Percentiles rank a stretch among this genome's conserved stretches.
Conservation (phyloP, 208 protist genomes). For the Novymonas esmeraldas region DNA sequence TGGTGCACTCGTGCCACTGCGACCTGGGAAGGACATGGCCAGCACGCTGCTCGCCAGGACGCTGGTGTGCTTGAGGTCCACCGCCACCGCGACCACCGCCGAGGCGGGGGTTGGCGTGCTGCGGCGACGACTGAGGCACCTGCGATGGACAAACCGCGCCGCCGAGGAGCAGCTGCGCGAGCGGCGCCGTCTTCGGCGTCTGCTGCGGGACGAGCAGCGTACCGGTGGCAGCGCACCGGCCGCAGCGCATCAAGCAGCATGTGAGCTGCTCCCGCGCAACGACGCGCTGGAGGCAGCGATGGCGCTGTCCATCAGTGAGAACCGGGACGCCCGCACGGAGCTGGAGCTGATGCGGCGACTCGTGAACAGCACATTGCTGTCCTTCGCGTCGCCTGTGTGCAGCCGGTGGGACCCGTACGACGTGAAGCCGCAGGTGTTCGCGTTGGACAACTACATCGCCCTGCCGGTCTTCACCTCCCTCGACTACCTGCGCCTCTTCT, state of each 20-base stretch:
- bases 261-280: constrained; percentile 69
- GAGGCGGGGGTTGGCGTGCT: constrained; percentile 8
- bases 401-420: constrained; percentile 84
- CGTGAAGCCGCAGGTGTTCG: constrained; percentile 89
- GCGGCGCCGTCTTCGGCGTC: constrained; percentile 36
- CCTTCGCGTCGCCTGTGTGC: constrained; percentile 77
- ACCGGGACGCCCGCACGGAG: constrained; percentile 79
- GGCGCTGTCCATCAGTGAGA: constrained; percentile 72
- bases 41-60: constrained; percentile 10
- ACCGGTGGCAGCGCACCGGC: background rate
- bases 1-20: no score
- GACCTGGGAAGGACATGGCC: background rate
- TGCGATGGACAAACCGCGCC: constrained; percentile 25
- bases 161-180: constrained; percentile 31
- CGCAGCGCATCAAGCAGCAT: constrained; percentile 9
- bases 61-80: constrained; percentile 4
- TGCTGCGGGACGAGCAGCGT: constrained; percentile 18
- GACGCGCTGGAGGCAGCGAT: constrained; percentile 74
- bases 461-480: constrained; percentile 89
- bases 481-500: constrained; percentile 78
- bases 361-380: constrained; percentile 71
- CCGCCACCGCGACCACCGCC: background rate
- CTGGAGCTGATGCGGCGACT: constrained; percentile 85
- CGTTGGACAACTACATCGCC: constrained; percentile 80
- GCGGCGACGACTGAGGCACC: constrained; percentile 28